These are phyloP conservation scores for Aureobasidium sp. DNA, from an alignment of 2,329 filamentous ascomycete species.

Conservation along the genomic window DNA sequence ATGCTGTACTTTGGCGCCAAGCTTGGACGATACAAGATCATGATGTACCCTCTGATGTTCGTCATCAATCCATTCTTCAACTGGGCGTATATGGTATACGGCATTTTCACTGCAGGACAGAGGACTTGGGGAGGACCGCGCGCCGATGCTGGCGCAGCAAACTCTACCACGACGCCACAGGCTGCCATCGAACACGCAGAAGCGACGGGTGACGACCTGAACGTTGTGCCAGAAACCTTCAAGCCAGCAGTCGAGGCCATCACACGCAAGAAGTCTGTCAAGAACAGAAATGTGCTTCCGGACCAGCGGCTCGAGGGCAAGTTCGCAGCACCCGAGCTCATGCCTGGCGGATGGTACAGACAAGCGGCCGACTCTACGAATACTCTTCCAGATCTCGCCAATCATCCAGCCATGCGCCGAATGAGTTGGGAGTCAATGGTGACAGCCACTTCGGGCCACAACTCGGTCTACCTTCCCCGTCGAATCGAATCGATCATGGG, in stretches of 20 bases:
- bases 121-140: slow-evolving; percentile 93
- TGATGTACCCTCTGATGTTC: slow-evolving; percentile 94
- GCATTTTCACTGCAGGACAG: slow-evolving; percentile 89
- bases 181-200: slow-evolving; percentile 79
- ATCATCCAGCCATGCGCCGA: slow-evolving; percentile 19
- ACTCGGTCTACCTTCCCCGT: slow-evolving; percentile 59
- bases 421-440: slow-evolving; percentile 47
- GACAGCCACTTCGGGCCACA: slow-evolving; percentile 50
- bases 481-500: slow-evolving; percentile 67
- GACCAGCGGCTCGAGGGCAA: slow-evolving; percentile 68
- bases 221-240: slow-evolving; percentile 83
- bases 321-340: slow-evolving; percentile 64
- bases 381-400: slow-evolving; percentile 6
- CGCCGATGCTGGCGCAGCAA: slow-evolving; percentile 77
- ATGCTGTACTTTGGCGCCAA: slow-evolving; percentile 94
- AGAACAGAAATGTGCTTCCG: slow-evolving; percentile 60
- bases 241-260: slow-evolving; percentile 48
- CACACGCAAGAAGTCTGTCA: slow-evolving; percentile 34
- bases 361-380: slow-evolving; percentile 51
- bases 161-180: slow-evolving; percentile 66
- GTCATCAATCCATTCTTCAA: slow-evolving; percentile 94
- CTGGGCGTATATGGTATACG: slow-evolving; percentile 97
- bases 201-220: slow-evolving; percentile 76
- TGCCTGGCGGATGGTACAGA: slow-evolving; percentile 62
- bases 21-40: slow-evolving; percentile 83